Base-by-base conservation (phyloP, 805 yeast species). In the Suhomyces pyralidae region DNA sequence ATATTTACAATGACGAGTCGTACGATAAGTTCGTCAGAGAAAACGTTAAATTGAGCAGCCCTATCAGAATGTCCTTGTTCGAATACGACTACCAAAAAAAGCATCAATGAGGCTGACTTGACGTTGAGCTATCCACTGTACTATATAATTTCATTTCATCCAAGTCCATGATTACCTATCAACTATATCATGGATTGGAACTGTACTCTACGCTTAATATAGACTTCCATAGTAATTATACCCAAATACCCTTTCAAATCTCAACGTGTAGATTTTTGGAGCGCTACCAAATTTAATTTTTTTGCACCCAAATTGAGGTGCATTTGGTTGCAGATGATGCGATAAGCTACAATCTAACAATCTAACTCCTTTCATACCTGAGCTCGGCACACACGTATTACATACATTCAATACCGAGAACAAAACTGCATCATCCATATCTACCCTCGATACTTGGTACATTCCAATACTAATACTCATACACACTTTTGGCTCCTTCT, bases 31-130 rank as follows among this genome's bases (percentile, higher is more conserved):
- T 50, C 6, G 44, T 44, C 14, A 17, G 25, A 14, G 44, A 50
- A 3, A 24, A 25, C 10, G 48, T 51, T 19, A 52, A 46, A 17
- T 32, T 52, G 30, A 10, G 19, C 15, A 25, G 14, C 3, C 57
- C 57, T 4, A 24, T 54, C 12, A 26, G 57, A 24, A 54, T 52
- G 48, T 26, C 51, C 7, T 45, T 54, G 30, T 55, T 46, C 22
- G 56, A 55, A 22, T 52, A 46, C 43, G 53, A 51, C 19, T 12
- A 30, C 6, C 47, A 44, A 14, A 40, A 45, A 48, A n/a, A 48
- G 42, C 15, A 32, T 12, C 34, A 30, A 12, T 30, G 6, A 30
- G 14, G n/a, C n/a, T 30, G 34, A 30, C 34, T 30, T 30, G 14
- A 30, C 15, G 34, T 30, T 30, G 34, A 12, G 15, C n/a, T 30